These are phyloP conservation scores for Aquilaria agallochum DNA, from an alignment of 441 rosid species.

Conservation along the genomic window DNA sequence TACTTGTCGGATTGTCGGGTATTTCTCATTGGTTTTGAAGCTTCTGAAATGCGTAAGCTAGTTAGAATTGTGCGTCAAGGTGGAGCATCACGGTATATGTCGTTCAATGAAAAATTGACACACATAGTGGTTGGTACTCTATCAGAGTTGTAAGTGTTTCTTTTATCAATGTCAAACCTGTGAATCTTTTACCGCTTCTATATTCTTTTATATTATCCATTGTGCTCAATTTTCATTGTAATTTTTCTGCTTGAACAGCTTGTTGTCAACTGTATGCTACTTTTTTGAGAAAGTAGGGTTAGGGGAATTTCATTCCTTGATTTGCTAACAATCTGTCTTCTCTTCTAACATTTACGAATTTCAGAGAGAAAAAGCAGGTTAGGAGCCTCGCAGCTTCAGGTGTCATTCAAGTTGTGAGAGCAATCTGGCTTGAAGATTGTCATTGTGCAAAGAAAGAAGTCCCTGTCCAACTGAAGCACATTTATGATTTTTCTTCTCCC, in stretches of 20 bases:
- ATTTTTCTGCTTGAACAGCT: slow-evolving; percentile 14
- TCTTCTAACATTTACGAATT: slow-evolving; percentile 15
- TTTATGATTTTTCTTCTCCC: slow-evolving; percentile 69
- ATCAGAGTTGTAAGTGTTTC: slow-evolving; percentile 76
- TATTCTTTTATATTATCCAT: slow-evolving; percentile 7
- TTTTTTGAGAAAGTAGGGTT: slow-evolving; percentile 7
- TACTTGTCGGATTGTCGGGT: slow-evolving; percentile 92
- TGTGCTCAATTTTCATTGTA: slow-evolving; percentile 8
- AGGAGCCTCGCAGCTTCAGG: slow-evolving; percentile 88
- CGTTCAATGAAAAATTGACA: slow-evolving; percentile 69
- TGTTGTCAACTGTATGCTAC: slow-evolving; percentile 18
- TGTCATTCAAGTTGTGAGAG: slow-evolving; percentile 75
- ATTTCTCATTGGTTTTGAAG: slow-evolving; percentile 80
- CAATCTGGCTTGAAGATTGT: slow-evolving; percentile 96
- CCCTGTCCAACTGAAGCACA: slow-evolving; percentile 55
- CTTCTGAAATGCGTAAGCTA: slow-evolving; percentile 78
- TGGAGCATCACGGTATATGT: slow-evolving; percentile 85
- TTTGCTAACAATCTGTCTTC: slow-evolving; percentile 4
- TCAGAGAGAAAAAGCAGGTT: slow-evolving; percentile 82
- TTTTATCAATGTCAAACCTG: not conserved
- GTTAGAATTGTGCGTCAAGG: slow-evolving; percentile 80
- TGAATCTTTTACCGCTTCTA: slow-evolving; percentile 9
- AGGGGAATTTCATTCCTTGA: slow-evolving; percentile 7
- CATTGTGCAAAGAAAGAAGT: slow-evolving; percentile 72
- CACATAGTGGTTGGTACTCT: slow-evolving; percentile 89